These are phyloP conservation scores for Rhodosporidiobolus odoratus DNA, from an alignment of 768 basidiomycete genomes.

Conservation along the genomic window DNA sequence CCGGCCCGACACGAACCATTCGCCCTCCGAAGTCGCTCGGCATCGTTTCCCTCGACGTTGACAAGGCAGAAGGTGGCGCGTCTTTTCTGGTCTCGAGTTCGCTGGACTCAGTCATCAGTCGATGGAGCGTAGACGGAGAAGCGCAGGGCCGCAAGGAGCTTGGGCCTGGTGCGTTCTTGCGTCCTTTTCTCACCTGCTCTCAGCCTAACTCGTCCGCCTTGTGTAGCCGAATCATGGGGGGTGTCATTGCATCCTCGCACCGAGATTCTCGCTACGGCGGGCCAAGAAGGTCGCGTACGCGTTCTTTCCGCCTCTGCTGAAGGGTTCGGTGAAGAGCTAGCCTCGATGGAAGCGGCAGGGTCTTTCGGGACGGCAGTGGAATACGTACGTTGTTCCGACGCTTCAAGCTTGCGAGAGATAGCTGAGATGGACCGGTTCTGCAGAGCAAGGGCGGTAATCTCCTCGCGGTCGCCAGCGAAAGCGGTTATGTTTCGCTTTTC, in stretches of 20 bases:
- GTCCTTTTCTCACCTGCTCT: background rate
- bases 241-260: slow-evolving; percentile 30
- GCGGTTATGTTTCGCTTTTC: slow-evolving; percentile 34
- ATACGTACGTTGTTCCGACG: slow-evolving; percentile 15
- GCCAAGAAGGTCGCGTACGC: slow-evolving; percentile 16
- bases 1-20: slow-evolving; percentile 12
- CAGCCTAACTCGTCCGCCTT: background rate
- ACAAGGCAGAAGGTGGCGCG: slow-evolving; percentile 16
- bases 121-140: slow-evolving; percentile 29
- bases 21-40: slow-evolving; percentile 26
- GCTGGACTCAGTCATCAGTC: slow-evolving; percentile 35
- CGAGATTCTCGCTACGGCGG: slow-evolving; percentile 21
- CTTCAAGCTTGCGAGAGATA: background rate
- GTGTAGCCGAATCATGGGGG: slow-evolving; percentile 31
- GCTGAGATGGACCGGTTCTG: no score
- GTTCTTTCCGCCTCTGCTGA: slow-evolving; percentile 25
- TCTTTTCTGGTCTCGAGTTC: slow-evolving; percentile 29
- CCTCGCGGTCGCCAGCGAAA: slow-evolving; percentile 28
- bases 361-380: slow-evolving; percentile 26
- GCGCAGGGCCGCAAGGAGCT: slow-evolving; percentile 33
- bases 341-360: slow-evolving; percentile 23
- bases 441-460: slow-evolving; percentile 23
- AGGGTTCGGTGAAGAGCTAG: slow-evolving; percentile 32
- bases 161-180: slow-evolving; percentile 23
- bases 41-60: slow-evolving; percentile 36